phyloP scores from a whole-genome alignment of 1,284 basidiomycete species.

The Irpex sp. region DNA sequence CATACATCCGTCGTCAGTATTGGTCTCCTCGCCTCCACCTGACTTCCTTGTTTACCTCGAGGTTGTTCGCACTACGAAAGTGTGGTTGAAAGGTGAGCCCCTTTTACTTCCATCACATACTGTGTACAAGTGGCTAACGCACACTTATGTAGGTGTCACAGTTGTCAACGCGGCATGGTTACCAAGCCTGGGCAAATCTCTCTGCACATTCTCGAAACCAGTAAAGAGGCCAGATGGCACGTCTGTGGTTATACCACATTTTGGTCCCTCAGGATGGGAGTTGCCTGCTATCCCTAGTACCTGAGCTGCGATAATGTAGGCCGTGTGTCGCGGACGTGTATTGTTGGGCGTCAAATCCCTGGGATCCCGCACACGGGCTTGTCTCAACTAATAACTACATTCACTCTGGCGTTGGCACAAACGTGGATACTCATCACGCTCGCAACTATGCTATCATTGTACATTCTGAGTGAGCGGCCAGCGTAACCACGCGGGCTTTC shows the following conservation, averaged over 20 bases:
- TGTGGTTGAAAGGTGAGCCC: conserved; percentile 77
- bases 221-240: conserved; percentile 64
- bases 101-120: background rate
- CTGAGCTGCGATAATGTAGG: no score
- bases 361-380: no score
- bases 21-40: conserved; percentile 73
- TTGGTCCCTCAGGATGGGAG: conserved; percentile 83
- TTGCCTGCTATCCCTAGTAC: conserved; percentile 57
- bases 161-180: conserved; percentile 91
- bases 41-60: conserved; percentile 89
- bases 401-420: no score
- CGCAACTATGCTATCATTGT: no score
- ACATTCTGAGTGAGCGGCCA: no score
- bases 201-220: conserved; percentile 91
- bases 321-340: no score
- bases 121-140: conserved; percentile 7
- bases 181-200: conserved; percentile 70
- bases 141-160: conserved; percentile 60
- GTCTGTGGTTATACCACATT: conserved; percentile 75
- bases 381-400: no score
- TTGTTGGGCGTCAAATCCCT: no score
- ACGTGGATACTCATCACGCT: no score
- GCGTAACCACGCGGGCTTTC: no score
- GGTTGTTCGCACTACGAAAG: conserved; percentile 67
- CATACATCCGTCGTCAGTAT: conserved; percentile 86